Conservation (phyloP, 345 rosid genomes). For the Litchi chinensis region DNA sequence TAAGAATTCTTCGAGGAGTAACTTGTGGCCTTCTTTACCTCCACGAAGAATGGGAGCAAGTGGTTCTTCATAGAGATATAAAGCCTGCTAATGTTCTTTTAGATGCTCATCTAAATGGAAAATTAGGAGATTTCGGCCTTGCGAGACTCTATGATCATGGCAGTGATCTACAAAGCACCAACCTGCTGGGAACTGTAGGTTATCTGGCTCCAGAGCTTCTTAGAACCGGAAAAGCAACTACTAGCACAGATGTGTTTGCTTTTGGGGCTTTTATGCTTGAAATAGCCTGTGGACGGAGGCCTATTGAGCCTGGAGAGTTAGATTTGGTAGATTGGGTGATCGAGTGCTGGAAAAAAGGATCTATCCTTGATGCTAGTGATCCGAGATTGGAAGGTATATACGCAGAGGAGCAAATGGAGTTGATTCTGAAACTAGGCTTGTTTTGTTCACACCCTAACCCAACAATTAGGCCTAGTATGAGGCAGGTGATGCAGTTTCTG, state of each 20-base stretch:
- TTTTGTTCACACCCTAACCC: constrained; percentile 38
- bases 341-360: constrained; percentile 36
- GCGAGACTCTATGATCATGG: constrained; percentile 42
- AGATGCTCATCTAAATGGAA: constrained; percentile 37
- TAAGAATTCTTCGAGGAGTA: constrained; percentile 37
- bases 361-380: constrained; percentile 21
- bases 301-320: constrained; percentile 22
- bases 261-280: constrained; percentile 5
- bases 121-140: constrained; percentile 46
- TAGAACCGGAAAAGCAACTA: constrained; percentile 27
- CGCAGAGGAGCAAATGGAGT: constrained; percentile 32
- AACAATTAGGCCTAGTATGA: too few species aligned
- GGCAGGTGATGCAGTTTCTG: too few species aligned
- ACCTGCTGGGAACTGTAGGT: constrained; percentile 48
- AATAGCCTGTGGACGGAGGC: constrained; percentile 29
- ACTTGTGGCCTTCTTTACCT: constrained; percentile 38
- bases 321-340: constrained; percentile 40
- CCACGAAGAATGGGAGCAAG: constrained; percentile 51
- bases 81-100: constrained; percentile 45
- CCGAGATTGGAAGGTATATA: constrained; percentile 23
- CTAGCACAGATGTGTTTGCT: constrained; percentile 12
- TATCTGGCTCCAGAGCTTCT: constrained; percentile 53
- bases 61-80: constrained; percentile 48
- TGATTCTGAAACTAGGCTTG: constrained; percentile 40
- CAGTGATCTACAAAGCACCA: constrained; percentile 27